phyloP scores from a whole-genome alignment of 768 basidiomycete species.

The Tephrocybe sp. region DNA sequence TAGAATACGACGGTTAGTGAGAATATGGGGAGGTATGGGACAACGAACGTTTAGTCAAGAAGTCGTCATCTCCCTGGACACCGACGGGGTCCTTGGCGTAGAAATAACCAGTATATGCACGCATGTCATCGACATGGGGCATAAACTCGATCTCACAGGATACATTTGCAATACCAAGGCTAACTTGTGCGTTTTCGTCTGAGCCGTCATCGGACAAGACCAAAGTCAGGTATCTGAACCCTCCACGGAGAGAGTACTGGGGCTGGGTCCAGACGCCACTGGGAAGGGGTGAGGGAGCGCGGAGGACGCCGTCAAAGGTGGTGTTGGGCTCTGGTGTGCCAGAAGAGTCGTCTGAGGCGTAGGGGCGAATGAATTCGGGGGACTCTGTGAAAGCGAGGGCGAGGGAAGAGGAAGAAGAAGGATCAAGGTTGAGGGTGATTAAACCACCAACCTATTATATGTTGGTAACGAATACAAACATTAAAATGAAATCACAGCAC shows the following conservation, averaged over 20 bases:
- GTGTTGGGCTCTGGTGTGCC: slow-evolving; percentile 39
- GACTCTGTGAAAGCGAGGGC: slow-evolving; percentile 61
- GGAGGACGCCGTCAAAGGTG: slow-evolving; percentile 41
- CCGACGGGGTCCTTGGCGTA: slow-evolving; percentile 36
- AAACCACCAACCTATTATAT: slow-evolving; percentile 47
- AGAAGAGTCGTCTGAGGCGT: slow-evolving; percentile 51
- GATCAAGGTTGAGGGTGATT: slow-evolving; percentile 43
- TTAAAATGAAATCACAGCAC: slow-evolving; percentile 19
- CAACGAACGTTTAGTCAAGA: slow-evolving; percentile 44
- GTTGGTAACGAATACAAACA: neutral
- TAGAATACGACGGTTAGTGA: slow-evolving; percentile 11
- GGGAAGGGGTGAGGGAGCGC: slow-evolving; percentile 32
- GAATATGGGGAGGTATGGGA: neutral
- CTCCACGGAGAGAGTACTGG: slow-evolving; percentile 40
- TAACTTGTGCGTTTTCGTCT: slow-evolving; percentile 27
- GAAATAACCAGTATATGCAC: slow-evolving; percentile 53
- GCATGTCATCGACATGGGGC: slow-evolving; percentile 47
- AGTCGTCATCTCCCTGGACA: slow-evolving; percentile 39
- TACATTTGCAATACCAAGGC: slow-evolving; percentile 39
- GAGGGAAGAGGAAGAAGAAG: slow-evolving; percentile 38
- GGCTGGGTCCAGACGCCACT: slow-evolving; percentile 49
- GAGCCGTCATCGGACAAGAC: slow-evolving; percentile 31
- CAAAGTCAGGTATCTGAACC: slow-evolving; percentile 52
- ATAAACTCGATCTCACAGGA: slow-evolving; percentile 51
- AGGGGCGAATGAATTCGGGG: slow-evolving; percentile 48